Evolutionary conservation across 805 yeast genomes (phyloP).

Genomic region (Cyberlindnera xylosilytica): DNA sequence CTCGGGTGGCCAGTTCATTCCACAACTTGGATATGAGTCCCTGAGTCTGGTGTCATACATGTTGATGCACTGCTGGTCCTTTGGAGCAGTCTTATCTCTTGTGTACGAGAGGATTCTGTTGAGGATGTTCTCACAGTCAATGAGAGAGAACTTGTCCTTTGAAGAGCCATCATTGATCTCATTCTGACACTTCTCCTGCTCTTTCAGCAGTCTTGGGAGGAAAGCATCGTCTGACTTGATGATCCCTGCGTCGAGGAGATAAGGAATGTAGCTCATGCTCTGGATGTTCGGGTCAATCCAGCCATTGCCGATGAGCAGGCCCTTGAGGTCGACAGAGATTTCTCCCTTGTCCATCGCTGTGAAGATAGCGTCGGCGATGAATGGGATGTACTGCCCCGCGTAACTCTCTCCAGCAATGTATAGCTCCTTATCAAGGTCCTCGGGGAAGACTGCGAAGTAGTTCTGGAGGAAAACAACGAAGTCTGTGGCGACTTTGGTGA

Average conservation of each 20-base stretch:
- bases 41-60: slow-evolving; percentile 74
- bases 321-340: slow-evolving; percentile 45
- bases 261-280: slow-evolving; percentile 76
- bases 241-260: slow-evolving; percentile 55
- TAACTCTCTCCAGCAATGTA: slow-evolving; percentile 92
- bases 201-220: slow-evolving; percentile 40
- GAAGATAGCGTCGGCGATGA: slow-evolving; percentile 64
- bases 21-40: slow-evolving; percentile 83
- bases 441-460: slow-evolving; percentile 72
- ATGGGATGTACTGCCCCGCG: slow-evolving; percentile 96
- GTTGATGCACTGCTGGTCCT: slow-evolving; percentile 62
- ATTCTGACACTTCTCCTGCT: slow-evolving; percentile 62
- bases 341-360: slow-evolving; percentile 37
- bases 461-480: slow-evolving; percentile 62
- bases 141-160: slow-evolving; percentile 29
- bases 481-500: slow-evolving; percentile 56
- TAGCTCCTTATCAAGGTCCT: slow-evolving; percentile 59
- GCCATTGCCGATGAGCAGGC: slow-evolving; percentile 84
- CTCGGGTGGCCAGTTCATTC: slow-evolving; percentile 87
- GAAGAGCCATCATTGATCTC: slow-evolving; percentile 34
- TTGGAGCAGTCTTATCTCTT: slow-evolving; percentile 29
- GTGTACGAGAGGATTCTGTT: slow-evolving; percentile 30
- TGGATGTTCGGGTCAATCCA: slow-evolving; percentile 91
- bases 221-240: slow-evolving; percentile 39
- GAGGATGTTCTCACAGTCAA: slow-evolving; percentile 44